A percentile compares a stretch with the other conserved stretches of the same genome.
Evolutionary conservation across 495 filamentous ascomycete species (phyloP).

Genomic region (Massariosphaeria phaeospora): DNA sequence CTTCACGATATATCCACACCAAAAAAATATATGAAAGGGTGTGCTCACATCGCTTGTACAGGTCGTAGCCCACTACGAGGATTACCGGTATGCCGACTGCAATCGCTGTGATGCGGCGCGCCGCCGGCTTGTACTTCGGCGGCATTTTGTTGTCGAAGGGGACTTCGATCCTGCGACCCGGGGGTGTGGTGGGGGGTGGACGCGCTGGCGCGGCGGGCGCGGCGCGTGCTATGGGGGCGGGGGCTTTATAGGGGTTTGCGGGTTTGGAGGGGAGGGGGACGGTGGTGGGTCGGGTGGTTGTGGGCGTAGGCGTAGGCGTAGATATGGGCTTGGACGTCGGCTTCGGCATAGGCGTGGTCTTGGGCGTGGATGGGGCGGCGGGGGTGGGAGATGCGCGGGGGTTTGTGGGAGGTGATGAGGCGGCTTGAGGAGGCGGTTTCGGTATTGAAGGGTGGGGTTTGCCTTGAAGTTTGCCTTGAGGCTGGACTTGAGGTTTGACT

Average conservation of each 20-base stretch:
- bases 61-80: conserved; percentile 24
- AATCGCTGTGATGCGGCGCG: conserved; percentile 21
- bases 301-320: too few species aligned
- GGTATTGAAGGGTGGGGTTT: not conserved
- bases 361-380: conserved; percentile 1
- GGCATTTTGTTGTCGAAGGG: conserved; percentile 9
- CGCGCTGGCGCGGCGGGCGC: not conserved
- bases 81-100: conserved; percentile 29
- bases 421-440: not conserved
- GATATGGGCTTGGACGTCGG: not conserved
- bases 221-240: not conserved
- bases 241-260: not conserved
- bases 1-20: not conserved
- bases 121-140: conserved; percentile 24
- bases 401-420: not conserved
- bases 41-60: conserved; percentile 28
- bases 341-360: not conserved
- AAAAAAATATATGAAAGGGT: not conserved
- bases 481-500: not conserved
- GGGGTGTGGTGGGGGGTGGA: not conserved
- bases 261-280: not conserved
- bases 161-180: not conserved
- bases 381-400: conserved; percentile 1
- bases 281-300: not conserved
- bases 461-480: too few species aligned